Percentiles rank a stretch among this genome's conserved stretches.
Conservation (phyloP, 805 yeast species). For the Clavispora phyllophila region DNA sequence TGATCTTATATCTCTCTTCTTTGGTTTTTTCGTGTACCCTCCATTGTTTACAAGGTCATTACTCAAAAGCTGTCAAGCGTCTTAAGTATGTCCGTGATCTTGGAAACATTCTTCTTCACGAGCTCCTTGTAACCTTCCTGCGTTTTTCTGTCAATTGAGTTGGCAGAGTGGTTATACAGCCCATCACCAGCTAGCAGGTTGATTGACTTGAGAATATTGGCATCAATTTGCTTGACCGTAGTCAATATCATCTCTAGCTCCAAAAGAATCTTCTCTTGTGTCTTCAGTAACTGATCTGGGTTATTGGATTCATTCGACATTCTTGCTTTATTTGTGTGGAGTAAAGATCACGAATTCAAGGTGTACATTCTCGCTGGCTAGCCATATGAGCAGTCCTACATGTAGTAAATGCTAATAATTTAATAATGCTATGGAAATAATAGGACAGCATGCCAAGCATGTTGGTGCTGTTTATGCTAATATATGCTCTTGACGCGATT, state of each 20-base stretch:
- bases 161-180: not conserved
- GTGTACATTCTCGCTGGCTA: not conserved
- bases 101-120: constrained; percentile 15
- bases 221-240: constrained; percentile 28
- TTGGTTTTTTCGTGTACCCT: too few species aligned
- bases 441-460: not conserved
- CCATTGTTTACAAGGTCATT: too few species aligned
- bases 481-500: not conserved
- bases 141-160: not conserved
- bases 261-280: constrained; percentile 22
- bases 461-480: not conserved
- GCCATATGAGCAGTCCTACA: not conserved
- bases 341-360: not conserved
- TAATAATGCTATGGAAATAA: not conserved
- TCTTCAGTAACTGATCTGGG: not conserved
- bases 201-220: constrained; percentile 22
- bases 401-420: not conserved
- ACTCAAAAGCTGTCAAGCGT: constrained; percentile 4
- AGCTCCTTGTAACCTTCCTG: constrained; percentile 11
- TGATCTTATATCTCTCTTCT: too few species aligned
- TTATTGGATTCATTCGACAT: not conserved
- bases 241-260: constrained; percentile 31
- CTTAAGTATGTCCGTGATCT: constrained; percentile 15
- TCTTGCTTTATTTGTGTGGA: not conserved
- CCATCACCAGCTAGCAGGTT: constrained; percentile 14